Percentiles rank a stretch among this genome's conserved stretches.
Conservation (phyloP, 805 yeast genomes). For the Brettanomyces naardenensis region DNA sequence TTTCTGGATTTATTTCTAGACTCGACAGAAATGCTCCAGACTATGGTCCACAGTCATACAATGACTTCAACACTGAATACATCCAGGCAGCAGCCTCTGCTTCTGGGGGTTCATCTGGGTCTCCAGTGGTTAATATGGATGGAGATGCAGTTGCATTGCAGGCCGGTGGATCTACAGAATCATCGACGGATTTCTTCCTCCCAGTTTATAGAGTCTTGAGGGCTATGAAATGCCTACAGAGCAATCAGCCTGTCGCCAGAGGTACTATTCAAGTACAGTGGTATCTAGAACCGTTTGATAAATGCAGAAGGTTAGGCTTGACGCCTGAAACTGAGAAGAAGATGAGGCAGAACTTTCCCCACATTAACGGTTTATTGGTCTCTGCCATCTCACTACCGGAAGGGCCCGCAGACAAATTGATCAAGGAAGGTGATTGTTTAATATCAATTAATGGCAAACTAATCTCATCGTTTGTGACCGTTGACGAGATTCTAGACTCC, state of each 20-base stretch:
- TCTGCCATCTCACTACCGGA: slow-evolving; percentile 76
- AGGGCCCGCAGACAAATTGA: slow-evolving; percentile 70
- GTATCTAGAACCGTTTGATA: slow-evolving; percentile 81
- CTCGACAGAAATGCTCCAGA: slow-evolving; percentile 93
- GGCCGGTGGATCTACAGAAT: slow-evolving; percentile 89
- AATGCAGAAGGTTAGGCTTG: slow-evolving; percentile 81
- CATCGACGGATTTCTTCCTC: slow-evolving; percentile 87
- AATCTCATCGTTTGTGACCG: slow-evolving; percentile 64
- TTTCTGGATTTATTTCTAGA: slow-evolving; percentile 80
- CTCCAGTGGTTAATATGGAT: slow-evolving; percentile 88
- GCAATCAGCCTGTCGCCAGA: slow-evolving; percentile 53
- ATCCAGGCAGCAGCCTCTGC: slow-evolving; percentile 96
- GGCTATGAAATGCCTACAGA: slow-evolving; percentile 70
- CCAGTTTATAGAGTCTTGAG: slow-evolving; percentile 80
- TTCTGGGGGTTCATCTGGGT: slow-evolving; percentile 92
- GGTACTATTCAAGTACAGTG: slow-evolving; percentile 93
- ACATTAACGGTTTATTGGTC: slow-evolving; percentile 70
- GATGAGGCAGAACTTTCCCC: slow-evolving; percentile 63
- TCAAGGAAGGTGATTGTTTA: slow-evolving; percentile 82
- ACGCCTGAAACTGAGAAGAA: slow-evolving; percentile 62
- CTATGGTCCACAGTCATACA: slow-evolving; percentile 80
- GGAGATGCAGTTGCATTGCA: slow-evolving; percentile 87
- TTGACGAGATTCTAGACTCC: slow-evolving; percentile 77
- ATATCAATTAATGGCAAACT: slow-evolving; percentile 60
- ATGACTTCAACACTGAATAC: slow-evolving; percentile 90